phyloP scores from a whole-genome alignment of 2,329 filamentous ascomycete genomes.

The Aspergillus chevalieri region DNA sequence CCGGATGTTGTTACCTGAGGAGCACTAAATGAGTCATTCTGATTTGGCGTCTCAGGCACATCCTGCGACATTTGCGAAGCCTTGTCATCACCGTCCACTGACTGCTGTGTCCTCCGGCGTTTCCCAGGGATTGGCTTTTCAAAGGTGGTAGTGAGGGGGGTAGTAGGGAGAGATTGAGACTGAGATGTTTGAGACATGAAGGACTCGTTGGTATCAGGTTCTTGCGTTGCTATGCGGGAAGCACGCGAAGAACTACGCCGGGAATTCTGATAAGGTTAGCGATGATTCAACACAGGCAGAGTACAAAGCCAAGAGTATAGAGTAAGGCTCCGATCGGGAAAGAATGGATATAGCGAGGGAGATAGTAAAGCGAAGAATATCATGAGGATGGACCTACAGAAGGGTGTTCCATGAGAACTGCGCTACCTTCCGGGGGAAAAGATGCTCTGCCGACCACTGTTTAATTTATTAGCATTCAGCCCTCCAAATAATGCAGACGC shows the following conservation, averaged over 20 bases:
- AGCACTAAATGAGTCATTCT: constrained; percentile 3
- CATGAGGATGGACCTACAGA: neutral
- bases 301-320: neutral
- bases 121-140: constrained; percentile 15
- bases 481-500: neutral
- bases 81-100: constrained; percentile 9
- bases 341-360: neutral
- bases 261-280: constrained; percentile 1
- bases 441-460: neutral
- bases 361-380: neutral
- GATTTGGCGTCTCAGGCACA: constrained; percentile 4
- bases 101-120: constrained; percentile 14
- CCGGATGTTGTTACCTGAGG: constrained; percentile 3
- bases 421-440: neutral
- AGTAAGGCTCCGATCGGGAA: neutral
- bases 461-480: neutral
- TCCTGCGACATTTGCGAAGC: constrained; percentile 5
- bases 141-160: constrained; percentile 16
- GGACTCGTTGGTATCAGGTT: constrained; percentile 8
- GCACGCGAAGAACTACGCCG: constrained; percentile 16
- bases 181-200: constrained; percentile 14
- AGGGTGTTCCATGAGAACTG: neutral
- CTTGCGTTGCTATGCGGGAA: constrained; percentile 13
- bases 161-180: constrained; percentile 18
- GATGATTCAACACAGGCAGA: neutral